These are phyloP conservation scores for Fusarium tuaranense DNA, from an alignment of 2,329 filamentous ascomycete genomes.

Conservation along the genomic window DNA sequence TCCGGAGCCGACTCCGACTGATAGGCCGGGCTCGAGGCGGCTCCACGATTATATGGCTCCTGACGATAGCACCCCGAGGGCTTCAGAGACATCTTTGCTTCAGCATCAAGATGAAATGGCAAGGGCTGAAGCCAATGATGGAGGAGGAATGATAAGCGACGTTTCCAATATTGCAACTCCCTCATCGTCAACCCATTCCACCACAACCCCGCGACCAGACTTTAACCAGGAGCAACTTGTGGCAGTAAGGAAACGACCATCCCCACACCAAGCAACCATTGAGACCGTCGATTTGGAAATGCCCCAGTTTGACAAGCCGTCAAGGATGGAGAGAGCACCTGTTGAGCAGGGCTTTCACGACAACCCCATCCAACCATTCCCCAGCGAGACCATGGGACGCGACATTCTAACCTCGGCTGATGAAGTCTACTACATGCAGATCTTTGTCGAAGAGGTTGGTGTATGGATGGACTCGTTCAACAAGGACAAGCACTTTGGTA, in stretches of 20 bases:
- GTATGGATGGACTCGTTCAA: slow-evolving; percentile 96
- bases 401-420: slow-evolving; percentile 79
- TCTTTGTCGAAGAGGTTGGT: slow-evolving; percentile 90
- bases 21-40: slow-evolving; percentile 2
- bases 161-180: slow-evolving; percentile 42
- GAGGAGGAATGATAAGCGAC: slow-evolving; percentile 28
- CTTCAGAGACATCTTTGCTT: neutral
- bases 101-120: neutral
- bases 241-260: slow-evolving; percentile 18
- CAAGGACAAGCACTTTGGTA: slow-evolving; percentile 85
- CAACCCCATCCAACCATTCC: slow-evolving; percentile 1
- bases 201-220: slow-evolving; percentile 22
- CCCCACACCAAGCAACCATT: slow-evolving; percentile 47
- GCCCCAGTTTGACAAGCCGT: slow-evolving; percentile 46
- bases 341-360: slow-evolving; percentile 14
- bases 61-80: neutral
- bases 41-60: slow-evolving; percentile 1
- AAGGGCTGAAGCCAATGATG: slow-evolving; percentile 14
- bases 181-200: slow-evolving; percentile 36
- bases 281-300: slow-evolving; percentile 54
- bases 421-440: slow-evolving; percentile 89
- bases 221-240: slow-evolving; percentile 26
- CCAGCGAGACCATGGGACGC: slow-evolving; percentile 47
- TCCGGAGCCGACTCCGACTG: neutral
- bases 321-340: neutral